Conservation (phyloP, 2,329 filamentous ascomycete genomes). For the Metarhizium guizhouense region DNA sequence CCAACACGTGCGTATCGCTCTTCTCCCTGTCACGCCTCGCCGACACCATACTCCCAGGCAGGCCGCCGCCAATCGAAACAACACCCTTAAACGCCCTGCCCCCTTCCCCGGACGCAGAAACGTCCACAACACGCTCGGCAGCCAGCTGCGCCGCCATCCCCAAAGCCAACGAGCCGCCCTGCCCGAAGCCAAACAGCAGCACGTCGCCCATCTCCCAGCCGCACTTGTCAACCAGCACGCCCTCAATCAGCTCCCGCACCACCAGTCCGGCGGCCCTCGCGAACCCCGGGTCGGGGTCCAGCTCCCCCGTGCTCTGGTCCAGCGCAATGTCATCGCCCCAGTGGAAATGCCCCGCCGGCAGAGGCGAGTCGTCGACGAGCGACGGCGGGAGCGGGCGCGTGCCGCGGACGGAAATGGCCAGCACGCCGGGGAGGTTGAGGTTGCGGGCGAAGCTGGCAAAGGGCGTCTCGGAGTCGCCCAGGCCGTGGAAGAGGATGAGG, state of each 20-base stretch:
- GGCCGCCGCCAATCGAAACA: constrained; percentile 52
- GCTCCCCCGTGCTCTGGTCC: constrained; percentile 36
- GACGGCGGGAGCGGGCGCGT: constrained; percentile 60
- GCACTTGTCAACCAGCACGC: constrained; percentile 42
- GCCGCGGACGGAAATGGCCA: constrained; percentile 65
- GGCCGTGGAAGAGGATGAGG: constrained; percentile 73
- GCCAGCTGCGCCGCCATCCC: constrained; percentile 37
- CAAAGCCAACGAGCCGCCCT: constrained; percentile 56
- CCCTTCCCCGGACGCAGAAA: constrained; percentile 12
- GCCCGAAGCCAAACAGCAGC: constrained; percentile 57
- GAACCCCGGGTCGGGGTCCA: constrained; percentile 57
- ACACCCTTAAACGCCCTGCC: constrained; percentile 40
- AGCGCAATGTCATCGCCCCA: constrained; percentile 60
- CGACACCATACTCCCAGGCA: constrained; percentile 44
- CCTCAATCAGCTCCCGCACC: constrained; percentile 39
- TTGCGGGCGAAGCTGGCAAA: constrained; percentile 62
- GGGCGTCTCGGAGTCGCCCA: constrained; percentile 64
- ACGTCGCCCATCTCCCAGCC: constrained; percentile 53
- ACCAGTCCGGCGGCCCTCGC: constrained; percentile 37
- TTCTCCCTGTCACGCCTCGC: constrained; percentile 39
- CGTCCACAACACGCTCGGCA: constrained; percentile 23
- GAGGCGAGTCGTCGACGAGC: constrained; percentile 30
- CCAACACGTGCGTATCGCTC: constrained; percentile 52
- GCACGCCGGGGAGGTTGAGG: constrained; percentile 67
- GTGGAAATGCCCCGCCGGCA: constrained; percentile 36